Conservation (phyloP, 2,329 filamentous ascomycete genomes). For the Cadophora sp. region DNA sequence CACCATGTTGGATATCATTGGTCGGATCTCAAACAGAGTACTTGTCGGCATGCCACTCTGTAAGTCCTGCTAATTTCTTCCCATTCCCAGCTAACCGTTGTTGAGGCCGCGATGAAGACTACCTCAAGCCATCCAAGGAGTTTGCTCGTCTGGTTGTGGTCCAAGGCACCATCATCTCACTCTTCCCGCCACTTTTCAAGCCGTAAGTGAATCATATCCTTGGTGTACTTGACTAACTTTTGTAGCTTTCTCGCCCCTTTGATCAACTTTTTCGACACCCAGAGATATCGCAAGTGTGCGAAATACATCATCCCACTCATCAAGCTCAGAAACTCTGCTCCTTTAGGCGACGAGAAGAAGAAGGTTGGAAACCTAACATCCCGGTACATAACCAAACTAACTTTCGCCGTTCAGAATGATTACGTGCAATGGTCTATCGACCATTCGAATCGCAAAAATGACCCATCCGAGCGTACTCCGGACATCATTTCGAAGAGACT, state of each 20-base stretch:
- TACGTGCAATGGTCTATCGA: slow-evolving; percentile 51
- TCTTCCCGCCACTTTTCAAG: slow-evolving; percentile 44
- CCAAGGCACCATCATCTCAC: slow-evolving; percentile 45
- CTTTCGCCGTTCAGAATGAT: slow-evolving; percentile 42
- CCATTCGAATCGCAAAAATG: slow-evolving; percentile 47
- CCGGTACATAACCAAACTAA: slow-evolving; percentile 24
- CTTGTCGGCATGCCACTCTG: slow-evolving; percentile 44
- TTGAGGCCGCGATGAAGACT: slow-evolving; percentile 45
- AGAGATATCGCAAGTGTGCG: slow-evolving; percentile 41
- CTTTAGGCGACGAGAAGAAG: slow-evolving; percentile 35
- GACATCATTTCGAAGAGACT: slow-evolving; percentile 43
- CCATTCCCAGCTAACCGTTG: not conserved
- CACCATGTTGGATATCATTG: slow-evolving; percentile 41
- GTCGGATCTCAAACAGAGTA: slow-evolving; percentile 42
- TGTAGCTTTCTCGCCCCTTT: slow-evolving; percentile 34
- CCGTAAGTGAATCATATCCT: slow-evolving; percentile 42
- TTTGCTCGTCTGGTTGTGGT: slow-evolving; percentile 46
- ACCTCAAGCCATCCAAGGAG: slow-evolving; percentile 43
- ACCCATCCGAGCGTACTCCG: slow-evolving; percentile 47
- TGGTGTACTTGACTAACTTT: slow-evolving; percentile 32
- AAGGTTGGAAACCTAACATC: slow-evolving; percentile 25
- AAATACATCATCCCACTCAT: slow-evolving; percentile 47
- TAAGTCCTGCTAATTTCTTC: slow-evolving; percentile 28
- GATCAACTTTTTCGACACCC: slow-evolving; percentile 33
- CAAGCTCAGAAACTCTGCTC: slow-evolving; percentile 40